A percentile compares a stretch with the other conserved stretches of the same genome.
Evolutionary conservation across 495 filamentous ascomycete genomes (phyloP).

Genomic region (Oidiodendron maius): DNA sequence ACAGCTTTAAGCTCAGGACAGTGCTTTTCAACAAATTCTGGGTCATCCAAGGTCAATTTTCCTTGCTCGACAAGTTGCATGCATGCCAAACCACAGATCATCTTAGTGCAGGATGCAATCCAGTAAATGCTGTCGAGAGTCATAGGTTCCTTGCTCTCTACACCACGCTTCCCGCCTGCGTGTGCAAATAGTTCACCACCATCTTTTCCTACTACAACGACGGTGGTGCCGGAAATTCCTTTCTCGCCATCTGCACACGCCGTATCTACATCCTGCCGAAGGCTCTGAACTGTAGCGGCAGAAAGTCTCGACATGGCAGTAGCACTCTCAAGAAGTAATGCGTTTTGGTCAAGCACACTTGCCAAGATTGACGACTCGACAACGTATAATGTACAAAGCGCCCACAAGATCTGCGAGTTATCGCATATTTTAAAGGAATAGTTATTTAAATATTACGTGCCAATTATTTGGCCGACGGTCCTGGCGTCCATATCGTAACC

Average conservation of each 20-base stretch:
- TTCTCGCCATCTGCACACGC: constrained; percentile 4
- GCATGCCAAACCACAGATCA: constrained; percentile 44
- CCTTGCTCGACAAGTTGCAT: constrained; percentile 58
- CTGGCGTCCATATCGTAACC: no score
- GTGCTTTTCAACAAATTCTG: constrained; percentile 31
- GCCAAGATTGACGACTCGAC: no score
- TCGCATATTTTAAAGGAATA: no score
- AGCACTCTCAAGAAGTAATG: no score
- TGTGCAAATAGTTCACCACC: constrained; percentile 42
- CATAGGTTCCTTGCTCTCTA: constrained; percentile 12
- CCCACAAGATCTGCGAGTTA: no score
- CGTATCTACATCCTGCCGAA: neutral
- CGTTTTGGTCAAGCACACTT: no score
- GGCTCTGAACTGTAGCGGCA: neutral
- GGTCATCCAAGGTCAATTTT: constrained; percentile 44
- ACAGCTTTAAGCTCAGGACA: constrained; percentile 24
- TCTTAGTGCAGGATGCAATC: constrained; percentile 53
- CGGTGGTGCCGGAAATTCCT: constrained; percentile 35
- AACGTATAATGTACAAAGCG: no score
- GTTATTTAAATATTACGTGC: no score
- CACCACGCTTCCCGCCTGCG: constrained; percentile 38
- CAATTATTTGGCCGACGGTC: no score
- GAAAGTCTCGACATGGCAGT: neutral
- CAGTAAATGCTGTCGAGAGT: constrained; percentile 39
- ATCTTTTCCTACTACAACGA: constrained; percentile 40